These are phyloP conservation scores for Exserohilum turcica DNA, from an alignment of 2,329 filamentous ascomycete genomes.

Conservation along the genomic window DNA sequence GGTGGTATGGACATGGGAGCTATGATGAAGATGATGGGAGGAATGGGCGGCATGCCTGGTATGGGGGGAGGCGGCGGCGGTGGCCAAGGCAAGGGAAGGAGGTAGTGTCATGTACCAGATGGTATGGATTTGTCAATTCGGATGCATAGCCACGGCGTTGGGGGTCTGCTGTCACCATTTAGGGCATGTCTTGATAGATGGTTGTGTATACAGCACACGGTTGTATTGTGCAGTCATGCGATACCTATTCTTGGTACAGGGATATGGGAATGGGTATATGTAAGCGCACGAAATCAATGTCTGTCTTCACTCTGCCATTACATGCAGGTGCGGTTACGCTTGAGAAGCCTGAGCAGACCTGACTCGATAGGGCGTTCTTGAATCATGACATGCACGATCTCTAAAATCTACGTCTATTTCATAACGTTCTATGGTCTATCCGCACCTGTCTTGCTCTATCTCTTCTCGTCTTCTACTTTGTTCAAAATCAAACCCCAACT, in stretches of 20 bases:
- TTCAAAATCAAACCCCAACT: constrained; percentile 71
- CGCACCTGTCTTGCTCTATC: no score
- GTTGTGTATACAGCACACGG: not conserved
- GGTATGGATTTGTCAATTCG: constrained; percentile 7
- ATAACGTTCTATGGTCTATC: not conserved
- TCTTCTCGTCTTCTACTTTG: not conserved
- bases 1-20: constrained; percentile 50
- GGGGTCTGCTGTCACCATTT: constrained; percentile 3
- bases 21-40: constrained; percentile 47
- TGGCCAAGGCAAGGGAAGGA: constrained; percentile 28
- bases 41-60: constrained; percentile 42
- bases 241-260: not conserved
- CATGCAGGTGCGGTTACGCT: not conserved
- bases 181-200: not conserved
- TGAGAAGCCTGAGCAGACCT: no score
- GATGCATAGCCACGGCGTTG: constrained; percentile 18
- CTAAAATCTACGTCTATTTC: not conserved
- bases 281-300: not conserved
- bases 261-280: not conserved
- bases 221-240: not conserved
- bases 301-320: not conserved
- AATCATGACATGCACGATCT: not conserved
- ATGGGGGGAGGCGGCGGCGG: constrained; percentile 24
- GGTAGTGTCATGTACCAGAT: constrained; percentile 16
- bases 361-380: no score